Conservation (phyloP, 192 early-diverging fungal genomes). For the Podila horticola region DNA sequence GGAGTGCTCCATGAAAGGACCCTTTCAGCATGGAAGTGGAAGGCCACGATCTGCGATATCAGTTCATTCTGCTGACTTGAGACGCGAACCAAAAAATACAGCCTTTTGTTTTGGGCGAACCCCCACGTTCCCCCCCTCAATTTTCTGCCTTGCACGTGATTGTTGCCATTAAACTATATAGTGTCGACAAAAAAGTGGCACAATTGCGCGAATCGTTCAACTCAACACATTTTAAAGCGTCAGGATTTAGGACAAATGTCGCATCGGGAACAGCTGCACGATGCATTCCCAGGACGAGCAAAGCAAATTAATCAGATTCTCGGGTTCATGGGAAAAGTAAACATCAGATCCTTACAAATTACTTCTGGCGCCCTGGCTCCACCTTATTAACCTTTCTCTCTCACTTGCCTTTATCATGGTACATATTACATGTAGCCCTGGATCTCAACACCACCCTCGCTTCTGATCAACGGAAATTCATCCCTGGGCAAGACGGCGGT, state of each 20-base stretch:
- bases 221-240: no score
- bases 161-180: no score
- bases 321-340: constrained; percentile 57
- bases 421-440: constrained; percentile 14
- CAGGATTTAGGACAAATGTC: neutral
- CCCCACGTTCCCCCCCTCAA: no score
- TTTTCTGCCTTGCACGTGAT: no score
- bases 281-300: constrained; percentile 53
- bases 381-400: neutral
- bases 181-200: no score
- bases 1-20: no score
- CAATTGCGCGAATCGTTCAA: no score
- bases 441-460: constrained; percentile 49
- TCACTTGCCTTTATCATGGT: neutral
- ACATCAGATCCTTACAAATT: neutral
- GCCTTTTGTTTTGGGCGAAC: no score
- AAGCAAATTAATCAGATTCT: constrained; percentile 56
- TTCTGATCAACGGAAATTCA: constrained; percentile 60
- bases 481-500: constrained; percentile 63
- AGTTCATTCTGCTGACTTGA: no score
- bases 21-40: no score
- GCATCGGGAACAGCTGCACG: constrained; percentile 22
- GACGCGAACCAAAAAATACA: no score
- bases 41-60: no score
- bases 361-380: neutral